These are phyloP conservation scores for Citrus unshiu DNA, from an alignment of 345 rosid genomes.

Conservation along the genomic window DNA sequence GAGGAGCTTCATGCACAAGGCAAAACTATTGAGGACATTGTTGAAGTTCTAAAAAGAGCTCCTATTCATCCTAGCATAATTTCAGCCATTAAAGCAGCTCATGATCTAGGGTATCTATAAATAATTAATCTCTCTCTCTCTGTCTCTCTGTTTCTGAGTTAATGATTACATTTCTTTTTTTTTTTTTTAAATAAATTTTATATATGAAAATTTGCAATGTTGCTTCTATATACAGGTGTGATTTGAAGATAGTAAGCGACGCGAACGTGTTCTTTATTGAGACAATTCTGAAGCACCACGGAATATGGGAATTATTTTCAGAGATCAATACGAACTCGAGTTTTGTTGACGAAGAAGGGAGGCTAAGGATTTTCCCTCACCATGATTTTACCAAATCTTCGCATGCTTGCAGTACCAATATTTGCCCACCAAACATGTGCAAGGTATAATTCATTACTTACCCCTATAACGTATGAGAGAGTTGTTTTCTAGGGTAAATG, in stretches of 20 bases:
- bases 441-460: constrained; percentile 44
- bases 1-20: constrained; percentile 58
- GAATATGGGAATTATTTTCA: constrained; percentile 55
- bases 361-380: constrained; percentile 58
- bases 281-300: constrained; percentile 61
- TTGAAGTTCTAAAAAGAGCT: constrained; percentile 37
- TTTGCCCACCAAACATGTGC: constrained; percentile 92
- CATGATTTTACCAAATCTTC: constrained; percentile 53
- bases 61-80: constrained; percentile 67
- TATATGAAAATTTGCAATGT: too few relatives aligned
- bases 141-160: too few relatives aligned
- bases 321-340: constrained; percentile 76
- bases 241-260: constrained; percentile 72
- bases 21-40: constrained; percentile 55
- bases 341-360: constrained; percentile 48
- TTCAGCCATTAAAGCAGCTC: constrained; percentile 70
- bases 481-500: too few relatives aligned
- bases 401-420: constrained; percentile 47
- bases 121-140: background rate
- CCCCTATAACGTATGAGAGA: too few relatives aligned
- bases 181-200: too few relatives aligned
- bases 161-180: too few relatives aligned
- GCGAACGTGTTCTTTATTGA: constrained; percentile 74
- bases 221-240: constrained; percentile 33
- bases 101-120: constrained; percentile 53